Base-by-base conservation (phyloP, 129 eudicot species). In the Glebionis coronaria region DNA sequence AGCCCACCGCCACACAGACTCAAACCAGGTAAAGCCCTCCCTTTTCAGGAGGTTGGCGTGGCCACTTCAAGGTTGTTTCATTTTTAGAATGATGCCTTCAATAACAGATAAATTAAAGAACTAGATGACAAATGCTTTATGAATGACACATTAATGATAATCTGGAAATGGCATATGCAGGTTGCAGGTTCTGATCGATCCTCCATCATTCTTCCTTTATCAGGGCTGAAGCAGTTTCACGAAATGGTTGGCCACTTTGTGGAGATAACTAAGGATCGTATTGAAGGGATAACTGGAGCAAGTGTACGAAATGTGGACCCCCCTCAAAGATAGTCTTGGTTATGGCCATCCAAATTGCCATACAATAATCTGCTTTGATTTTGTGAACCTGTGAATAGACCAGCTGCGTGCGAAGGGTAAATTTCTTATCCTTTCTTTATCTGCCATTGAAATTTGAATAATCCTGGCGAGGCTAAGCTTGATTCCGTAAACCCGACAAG, bases 171-270 rank as follows among this genome's bases (percentile, higher is more conserved):
- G 45, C 44, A 68, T 64, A 15, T 83, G 88, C 88, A 93, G 98
- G 99, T 93, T 55, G 94, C 99, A 44, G 99, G 99, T 28, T 79
- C 99, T 5, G 99, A 93, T 59, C 88, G 99, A 38, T 93, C 99
- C 13, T 93, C 99, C 56, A 93, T 93, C 64, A 93, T 93, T 71
- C 95, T 93, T 62, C 99, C 99, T 2, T 83, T 93, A 55, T 93
- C 99, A 1, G 99, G 99, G 31, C 86, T 93, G 77, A 88, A 89
- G 53, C 99, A 93, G 73, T 93, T 93, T 70, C 64, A 93, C 61
- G 97, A 93, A 80, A 93, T 89, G 92, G 92, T 93, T 31, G 97
- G 97, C 29, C 97, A 93, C 81, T 93, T 93, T 59, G 99, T 93
- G 76, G 99, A 93, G 62, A 79, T 93, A 65, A 81, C 92, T 1